These are phyloP conservation scores for Trypanosoma caninum DNA, from an alignment of 208 protist genomes.

Conservation along the genomic window DNA sequence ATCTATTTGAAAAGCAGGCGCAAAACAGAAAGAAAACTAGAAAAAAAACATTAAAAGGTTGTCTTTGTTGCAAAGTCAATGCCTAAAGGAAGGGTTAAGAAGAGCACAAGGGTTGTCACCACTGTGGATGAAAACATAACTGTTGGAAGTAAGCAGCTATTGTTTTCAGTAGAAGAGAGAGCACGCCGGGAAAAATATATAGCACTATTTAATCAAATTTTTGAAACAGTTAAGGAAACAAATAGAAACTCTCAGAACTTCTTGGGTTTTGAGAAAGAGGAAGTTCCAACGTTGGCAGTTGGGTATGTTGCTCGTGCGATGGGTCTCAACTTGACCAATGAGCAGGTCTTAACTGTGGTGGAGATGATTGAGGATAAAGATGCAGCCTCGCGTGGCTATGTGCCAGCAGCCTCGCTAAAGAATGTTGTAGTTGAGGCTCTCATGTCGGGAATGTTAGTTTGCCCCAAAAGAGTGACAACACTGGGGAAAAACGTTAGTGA, in stretches of 20 bases:
- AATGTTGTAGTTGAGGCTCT: constrained; percentile 68
- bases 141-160: constrained; percentile 20
- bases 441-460: constrained; percentile 65
- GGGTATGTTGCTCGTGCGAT: constrained; percentile 81
- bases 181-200: constrained; percentile 10
- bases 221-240: constrained; percentile 9
- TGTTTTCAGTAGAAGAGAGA: constrained; percentile 15
- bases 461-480: constrained; percentile 29
- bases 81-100: constrained; percentile 19
- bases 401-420: constrained; percentile 41
- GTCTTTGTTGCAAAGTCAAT: no score
- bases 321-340: constrained; percentile 74
- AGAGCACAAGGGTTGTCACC: background rate
- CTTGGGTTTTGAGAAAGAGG: background rate
- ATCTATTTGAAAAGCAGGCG: background rate
- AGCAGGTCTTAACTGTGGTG: constrained; percentile 53
- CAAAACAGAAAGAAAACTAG: background rate
- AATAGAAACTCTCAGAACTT: background rate
- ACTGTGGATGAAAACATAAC: constrained; percentile 9
- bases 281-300: constrained; percentile 64
- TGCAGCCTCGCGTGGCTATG: constrained; percentile 48
- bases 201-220: constrained; percentile 24
- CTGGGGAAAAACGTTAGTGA: background rate
- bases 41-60: no score
- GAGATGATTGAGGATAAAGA: constrained; percentile 70